Base-by-base conservation (phyloP, 2,329 filamentous ascomycete species). In the Ilyonectria robusta region DNA sequence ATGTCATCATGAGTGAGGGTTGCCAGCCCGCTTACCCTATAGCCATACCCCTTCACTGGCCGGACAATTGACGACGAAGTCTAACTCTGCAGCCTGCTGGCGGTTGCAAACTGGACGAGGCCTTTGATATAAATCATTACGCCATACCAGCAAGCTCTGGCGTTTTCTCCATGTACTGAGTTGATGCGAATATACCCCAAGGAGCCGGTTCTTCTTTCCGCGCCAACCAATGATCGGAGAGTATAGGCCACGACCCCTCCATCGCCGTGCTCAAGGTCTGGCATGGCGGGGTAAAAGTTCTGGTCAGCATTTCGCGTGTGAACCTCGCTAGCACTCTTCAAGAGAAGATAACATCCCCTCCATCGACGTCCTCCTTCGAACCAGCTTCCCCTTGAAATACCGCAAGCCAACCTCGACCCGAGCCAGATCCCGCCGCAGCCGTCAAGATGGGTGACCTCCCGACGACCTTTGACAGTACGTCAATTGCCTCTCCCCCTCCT, bases 401-500 rank as follows among this genome's bases (percentile, higher is more conserved):
- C 48, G 6, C 53, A 48, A 50, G 59, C 50, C 55, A n/a, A 35
- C 40, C 50, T 35, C 37, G 35, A 44, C 33, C 46, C 50, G 56
- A 66, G 13, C 13, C 58, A 47, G 26, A 47, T 37, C 19, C 57
- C 26, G 31, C 46, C 51, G 23, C 50, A 59, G 47, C 54, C 59
- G 58, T 47, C 68, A 78, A 72, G 68, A 89, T 88, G 88, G 78
- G 83, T 67, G 81, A 81, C 70, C 87, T 91, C 68, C 89, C 89
- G 7, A 83, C 83, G 70, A 85, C 84, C 70, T 90, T 90, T 77
- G 85, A 90, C 77, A 84, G 89, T 91, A 79, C 77, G 85, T 80
- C 59, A 53, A 48, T 53, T 35, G 26, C 21, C 48, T 40, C 56
- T 55, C 54, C 47, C 47, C 26, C 53, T 62, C 48, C 46, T 31